Evolutionary conservation across 441 rosid species (phyloP).

Genomic region (Populus hybrid): DNA sequence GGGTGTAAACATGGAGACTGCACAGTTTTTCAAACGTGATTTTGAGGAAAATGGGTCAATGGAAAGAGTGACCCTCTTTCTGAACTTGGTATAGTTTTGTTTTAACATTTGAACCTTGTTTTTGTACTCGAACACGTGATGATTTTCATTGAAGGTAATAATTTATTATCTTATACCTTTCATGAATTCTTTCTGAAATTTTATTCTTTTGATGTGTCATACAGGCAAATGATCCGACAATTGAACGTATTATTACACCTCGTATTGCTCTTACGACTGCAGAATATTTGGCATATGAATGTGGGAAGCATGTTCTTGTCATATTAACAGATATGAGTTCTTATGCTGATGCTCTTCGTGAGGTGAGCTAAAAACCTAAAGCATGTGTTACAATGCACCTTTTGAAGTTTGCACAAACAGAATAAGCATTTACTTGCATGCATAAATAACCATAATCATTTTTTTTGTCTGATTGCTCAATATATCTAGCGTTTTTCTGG

Average conservation of each 20-base stretch:
- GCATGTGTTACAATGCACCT: not conserved
- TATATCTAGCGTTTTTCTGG: not conserved
- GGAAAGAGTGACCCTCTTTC: conserved; percentile 98
- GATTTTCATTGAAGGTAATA: not conserved
- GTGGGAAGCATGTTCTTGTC: conserved; percentile 98
- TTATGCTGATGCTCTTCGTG: conserved; percentile 99
- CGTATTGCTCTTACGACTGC: conserved; percentile 96
- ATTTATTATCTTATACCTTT: not conserved
- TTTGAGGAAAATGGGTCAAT: conserved; percentile 99
- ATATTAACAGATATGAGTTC: conserved; percentile 98
- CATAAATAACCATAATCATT: not conserved
- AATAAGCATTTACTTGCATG: not conserved
- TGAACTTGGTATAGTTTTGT: conserved; percentile 67
- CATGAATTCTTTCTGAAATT: conserved; percentile 9
- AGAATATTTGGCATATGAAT: conserved; percentile 94
- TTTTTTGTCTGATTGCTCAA: not conserved
- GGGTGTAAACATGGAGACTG: conserved; percentile 99
- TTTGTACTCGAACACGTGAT: conserved; percentile 2
- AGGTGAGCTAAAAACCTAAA: conserved; percentile 46
- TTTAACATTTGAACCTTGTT: not conserved
- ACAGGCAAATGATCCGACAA: conserved; percentile 99
- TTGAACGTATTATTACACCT: conserved; percentile 93
- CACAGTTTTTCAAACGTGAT: conserved; percentile 98
- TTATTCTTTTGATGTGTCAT: conserved; percentile 11
- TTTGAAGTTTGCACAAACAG: not conserved